Evolutionary conservation across 2,329 filamentous ascomycete genomes (phyloP).

Genomic region (Alternaria metachromatica): DNA sequence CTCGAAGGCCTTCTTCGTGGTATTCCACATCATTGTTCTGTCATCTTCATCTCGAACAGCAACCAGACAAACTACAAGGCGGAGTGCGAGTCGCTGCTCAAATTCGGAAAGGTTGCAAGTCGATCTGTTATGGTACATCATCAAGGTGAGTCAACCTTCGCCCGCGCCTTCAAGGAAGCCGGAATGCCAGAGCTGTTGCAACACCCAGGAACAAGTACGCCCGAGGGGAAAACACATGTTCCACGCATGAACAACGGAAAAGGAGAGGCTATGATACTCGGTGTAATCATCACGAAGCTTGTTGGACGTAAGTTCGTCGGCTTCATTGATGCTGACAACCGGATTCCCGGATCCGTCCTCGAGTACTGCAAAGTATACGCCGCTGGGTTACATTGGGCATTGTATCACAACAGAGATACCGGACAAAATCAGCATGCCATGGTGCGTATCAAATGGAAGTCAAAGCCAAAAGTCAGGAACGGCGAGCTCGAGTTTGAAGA

Average conservation of each 20-base stretch:
- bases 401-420: neutral
- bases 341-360: constrained; percentile 19
- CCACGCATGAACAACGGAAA: constrained; percentile 19
- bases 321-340: constrained; percentile 28
- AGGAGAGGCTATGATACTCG: constrained; percentile 26
- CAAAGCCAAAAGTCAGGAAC: constrained; percentile 20
- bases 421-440: constrained; percentile 8
- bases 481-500: constrained; percentile 11
- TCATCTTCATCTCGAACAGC: constrained; percentile 25
- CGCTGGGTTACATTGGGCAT: constrained; percentile 19
- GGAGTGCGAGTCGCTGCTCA: constrained; percentile 9
- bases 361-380: constrained; percentile 27
- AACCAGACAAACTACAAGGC: constrained; percentile 4
- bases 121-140: constrained; percentile 12
- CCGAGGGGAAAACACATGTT: neutral
- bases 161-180: constrained; percentile 11
- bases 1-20: constrained; percentile 22
- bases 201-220: neutral
- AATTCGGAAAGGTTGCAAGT: constrained; percentile 3
- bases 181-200: constrained; percentile 11
- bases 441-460: constrained; percentile 29
- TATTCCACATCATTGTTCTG: constrained; percentile 19
- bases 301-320: constrained; percentile 11
- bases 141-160: constrained; percentile 16
- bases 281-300: constrained; percentile 15